Conservation (phyloP, 192 early-diverging fungal genomes). For the Ambispora gerdemannii region DNA sequence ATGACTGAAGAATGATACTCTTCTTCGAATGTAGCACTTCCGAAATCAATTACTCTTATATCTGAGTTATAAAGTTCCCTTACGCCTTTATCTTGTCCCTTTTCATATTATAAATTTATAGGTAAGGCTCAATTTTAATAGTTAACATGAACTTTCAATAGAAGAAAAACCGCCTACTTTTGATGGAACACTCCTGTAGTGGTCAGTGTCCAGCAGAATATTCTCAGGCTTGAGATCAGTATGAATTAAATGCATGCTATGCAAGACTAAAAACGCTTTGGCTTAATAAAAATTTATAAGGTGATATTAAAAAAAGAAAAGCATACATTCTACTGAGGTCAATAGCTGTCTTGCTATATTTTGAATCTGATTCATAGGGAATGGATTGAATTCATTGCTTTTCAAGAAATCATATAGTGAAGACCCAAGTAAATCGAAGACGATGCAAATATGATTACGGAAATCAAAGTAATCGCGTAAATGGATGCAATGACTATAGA, state of each 20-base stretch:
- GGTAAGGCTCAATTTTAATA: too few species aligned
- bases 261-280: slow-evolving; percentile 68
- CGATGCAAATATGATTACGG: slow-evolving; percentile 95
- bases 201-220: slow-evolving; percentile 72
- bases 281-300: background rate
- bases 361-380: slow-evolving; percentile 81
- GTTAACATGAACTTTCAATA: too few species aligned
- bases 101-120: too few species aligned
- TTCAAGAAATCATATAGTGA: slow-evolving; percentile 97
- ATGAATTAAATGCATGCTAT: slow-evolving; percentile 83
- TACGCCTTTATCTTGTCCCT: background rate
- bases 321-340: slow-evolving; percentile 76
- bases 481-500: slow-evolving; percentile 81
- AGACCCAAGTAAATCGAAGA: slow-evolving; percentile 86
- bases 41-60: slow-evolving; percentile 95
- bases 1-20: slow-evolving; percentile 92
- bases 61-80: slow-evolving; percentile 43
- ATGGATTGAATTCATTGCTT: slow-evolving; percentile 83
- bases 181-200: slow-evolving; percentile 52
- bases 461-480: slow-evolving; percentile 81
- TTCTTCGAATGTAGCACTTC: slow-evolving; percentile 88
- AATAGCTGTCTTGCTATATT: slow-evolving; percentile 82
- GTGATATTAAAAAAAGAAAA: background rate
- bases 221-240: slow-evolving; percentile 98
- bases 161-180: slow-evolving; percentile 36